Base-by-base conservation (phyloP, 176 grass and related monocot species). In the Alopecurus myosuroides region DNA sequence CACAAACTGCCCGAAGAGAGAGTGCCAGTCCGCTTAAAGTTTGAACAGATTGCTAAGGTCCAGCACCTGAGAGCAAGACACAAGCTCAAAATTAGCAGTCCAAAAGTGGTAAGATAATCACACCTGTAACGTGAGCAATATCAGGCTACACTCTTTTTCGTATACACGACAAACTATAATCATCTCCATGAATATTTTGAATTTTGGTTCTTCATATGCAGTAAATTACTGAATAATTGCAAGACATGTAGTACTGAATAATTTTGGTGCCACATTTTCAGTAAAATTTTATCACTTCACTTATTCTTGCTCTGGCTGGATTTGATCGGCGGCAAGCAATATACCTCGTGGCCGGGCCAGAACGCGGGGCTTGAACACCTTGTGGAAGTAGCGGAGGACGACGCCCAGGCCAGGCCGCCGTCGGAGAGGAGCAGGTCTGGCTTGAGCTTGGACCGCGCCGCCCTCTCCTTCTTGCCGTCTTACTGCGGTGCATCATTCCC, bases 1-100 rank as follows among this genome's bases (percentile, higher is more conserved):
- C 23, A 97, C 77, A 69, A 97, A 97, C 64, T 97, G 92, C 42
- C 94, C 89, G 33, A 97, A 97, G 35, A 92, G 86, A 18, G 90
- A 90, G 81, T 94, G 92, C 92, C 94, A 97, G 63, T 94, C 85
- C 3, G 88, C 41, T 52, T 97, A 94, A 46, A 92, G 44, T 77
- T 82, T 85, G 71, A 94, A 92, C 60, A 97, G 83, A 80, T 94
- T 94, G 20, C 86, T 90, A 60, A 94, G 88, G 84, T 97, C 94
- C 3, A 69, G 83, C 40, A 94, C 92, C 90, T 94, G 79, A 63
- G n/a, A 58, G 65, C 33, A 82, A 85, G 17, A 37, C 6, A 81
- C 1, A 64, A 64, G 81, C 11, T 40, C 70, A 9, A 39, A n/a
- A n/a, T 53, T 40, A 74, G 67, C 15, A 81, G 53, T 10, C 39